Base-by-base conservation (phyloP, 306 rosid genomes). In the Medicago arabica region DNA sequence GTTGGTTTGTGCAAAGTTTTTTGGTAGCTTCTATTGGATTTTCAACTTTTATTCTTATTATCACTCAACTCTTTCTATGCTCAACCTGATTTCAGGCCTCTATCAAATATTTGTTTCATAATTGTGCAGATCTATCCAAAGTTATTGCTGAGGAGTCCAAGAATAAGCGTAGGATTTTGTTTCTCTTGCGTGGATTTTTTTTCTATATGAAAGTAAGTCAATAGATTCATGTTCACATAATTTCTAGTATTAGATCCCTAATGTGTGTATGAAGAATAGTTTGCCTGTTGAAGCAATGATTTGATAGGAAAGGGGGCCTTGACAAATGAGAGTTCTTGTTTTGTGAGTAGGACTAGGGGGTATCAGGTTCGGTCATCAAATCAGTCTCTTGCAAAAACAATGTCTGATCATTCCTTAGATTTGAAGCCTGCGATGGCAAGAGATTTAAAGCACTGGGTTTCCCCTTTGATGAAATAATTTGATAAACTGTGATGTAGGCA, bases 191-290 rank as follows among this genome's bases (percentile, higher is more conserved):
- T 54, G 98, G 93, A 67, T 92, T 90, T 71, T 47, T 82, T 71
- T 90, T 85, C 84, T 95, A 92, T 93, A 69, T 92, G 86, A 12
- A 87, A 86, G 97, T 94, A 67, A 84, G 85, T 80, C 62, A 57
- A 44, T 36, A 38, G 28, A 54, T 76, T 50, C 81, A 76, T 51
- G 19, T 78, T 62, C 55, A 58, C 69, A 25, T 53, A 39, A 6
- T 81, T 78, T 80, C 25, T 1, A 38, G 46, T 61, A 68, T 64
- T 51, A 36, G 36, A 57, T 64, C 55, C 19, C 70, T 14, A 15
- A 36, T 8, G 9, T 73, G 28, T 73, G 18, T 34, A 46, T 21
- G 63, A 31, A 38, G 31, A 14, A 7, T 67, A 34, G 15, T 50
- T 53, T 47, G 67, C 23, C 15, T 25, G 23, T 60, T 69, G 51